phyloP scores from a whole-genome alignment of 345 rosid genomes.

The Barbarea vulgaris region DNA sequence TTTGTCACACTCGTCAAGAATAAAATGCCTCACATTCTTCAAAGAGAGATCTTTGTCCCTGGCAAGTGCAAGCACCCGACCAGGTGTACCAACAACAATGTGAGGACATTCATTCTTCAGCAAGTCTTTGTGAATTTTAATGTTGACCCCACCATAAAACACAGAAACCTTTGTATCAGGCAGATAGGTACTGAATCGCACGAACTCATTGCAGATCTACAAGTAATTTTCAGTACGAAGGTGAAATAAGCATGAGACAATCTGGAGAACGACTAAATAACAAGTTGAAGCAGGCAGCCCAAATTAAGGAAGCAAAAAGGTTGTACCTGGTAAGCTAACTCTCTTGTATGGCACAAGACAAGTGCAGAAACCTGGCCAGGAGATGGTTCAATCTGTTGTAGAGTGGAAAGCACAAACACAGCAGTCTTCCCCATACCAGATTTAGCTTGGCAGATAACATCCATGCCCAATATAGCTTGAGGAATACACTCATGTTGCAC shows the following conservation, averaged over 20 bases:
- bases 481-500: slow-evolving; percentile 99
- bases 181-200: slow-evolving; percentile 92
- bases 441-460: slow-evolving; percentile 98
- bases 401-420: slow-evolving; percentile 83
- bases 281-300: not conserved
- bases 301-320: not conserved
- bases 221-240: not conserved
- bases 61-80: slow-evolving; percentile 82
- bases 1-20: slow-evolving; percentile 98
- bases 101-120: slow-evolving; percentile 98
- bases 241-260: not conserved
- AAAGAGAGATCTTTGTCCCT: slow-evolving; percentile 92
- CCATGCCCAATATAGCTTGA: slow-evolving; percentile 98
- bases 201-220: slow-evolving; percentile 95
- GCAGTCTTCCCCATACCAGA: slow-evolving; percentile 99
- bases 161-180: slow-evolving; percentile 92
- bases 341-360: slow-evolving; percentile 92
- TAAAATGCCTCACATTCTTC: slow-evolving; percentile 98
- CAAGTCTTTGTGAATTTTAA: slow-evolving; percentile 83
- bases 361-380: slow-evolving; percentile 95
- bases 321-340: slow-evolving; percentile 85
- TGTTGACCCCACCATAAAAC: slow-evolving; percentile 94
- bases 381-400: slow-evolving; percentile 93
- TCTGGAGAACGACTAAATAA: not conserved
- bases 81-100: slow-evolving; percentile 97